Base-by-base conservation (phyloP, 208 protist species). In the Lotmaria passim region DNA sequence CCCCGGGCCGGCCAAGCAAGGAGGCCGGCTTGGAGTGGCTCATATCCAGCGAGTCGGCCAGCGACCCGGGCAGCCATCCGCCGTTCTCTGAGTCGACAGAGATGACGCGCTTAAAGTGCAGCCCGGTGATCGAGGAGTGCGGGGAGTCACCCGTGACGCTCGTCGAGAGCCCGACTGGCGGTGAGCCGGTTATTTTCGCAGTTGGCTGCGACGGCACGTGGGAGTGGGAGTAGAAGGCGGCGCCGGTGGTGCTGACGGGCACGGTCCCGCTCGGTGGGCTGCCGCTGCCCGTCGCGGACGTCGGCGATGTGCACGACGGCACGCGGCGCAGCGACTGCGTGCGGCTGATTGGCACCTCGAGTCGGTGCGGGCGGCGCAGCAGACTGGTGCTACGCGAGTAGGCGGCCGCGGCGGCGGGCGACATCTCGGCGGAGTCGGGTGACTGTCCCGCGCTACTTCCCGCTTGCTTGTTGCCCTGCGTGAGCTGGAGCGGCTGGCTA, bases 351-450 rank as follows among this genome's bases (percentile, higher is more conserved):
- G 69, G 53, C 12, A 82, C 77, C 31, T 73, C 71, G 11, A 82
- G 61, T 10, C 66, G 65, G 55, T 69, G 63, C 15, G 77, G 77
- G 24, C 77, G 77, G 15, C 77, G 77, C 11, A 82, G 67, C n/a
- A 82, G 56, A 33, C 77, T 82, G 5, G 60, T 50, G 55, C 70
- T 82, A 60, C 77, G 77, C 3, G 73, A 82, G 48, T 73, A 69
- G 39, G 69, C 61, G n/a, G 69, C 56, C n/a, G 46, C 47, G 0
- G 71, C 71, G 6, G 72, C 62, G 12, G 64, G 58, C 23, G 56
- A 78, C 72, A 72, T 66, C 38, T 78, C 72, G 0, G 64, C 50
- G 17, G 64, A 78, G 50, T 78, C 72, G n/a, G 56, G 64, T 14
- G 72, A 78, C 8, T 46, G 71, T 8, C 51, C 53, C 4, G 30